Percentiles rank a stretch among this genome's conserved stretches.
Evolutionary conservation across 164 flowering plant genomes (phyloP).

Genomic region (Brasenia schreberi): DNA sequence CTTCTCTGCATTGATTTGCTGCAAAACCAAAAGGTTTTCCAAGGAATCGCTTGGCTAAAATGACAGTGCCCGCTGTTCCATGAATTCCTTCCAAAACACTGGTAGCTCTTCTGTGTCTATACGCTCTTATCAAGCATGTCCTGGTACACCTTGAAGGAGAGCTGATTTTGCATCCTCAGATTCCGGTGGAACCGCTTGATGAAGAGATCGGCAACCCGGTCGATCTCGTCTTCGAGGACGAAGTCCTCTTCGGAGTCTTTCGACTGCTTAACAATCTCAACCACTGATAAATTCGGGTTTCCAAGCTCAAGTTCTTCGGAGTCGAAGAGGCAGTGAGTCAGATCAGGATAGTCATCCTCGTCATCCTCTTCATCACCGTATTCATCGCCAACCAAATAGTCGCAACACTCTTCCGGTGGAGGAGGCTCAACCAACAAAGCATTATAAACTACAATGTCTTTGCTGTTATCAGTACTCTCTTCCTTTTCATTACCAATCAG

Average conservation of each 20-base stretch:
- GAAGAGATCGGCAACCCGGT: slow-evolving; percentile 65
- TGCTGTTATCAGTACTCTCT: neutral
- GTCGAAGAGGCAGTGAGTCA: slow-evolving; percentile 32
- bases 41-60: neutral
- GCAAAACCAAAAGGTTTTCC: neutral
- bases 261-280: slow-evolving; percentile 51
- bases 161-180: slow-evolving; percentile 58
- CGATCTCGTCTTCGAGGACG: slow-evolving; percentile 69
- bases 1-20: neutral
- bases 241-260: slow-evolving; percentile 38
- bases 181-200: slow-evolving; percentile 47
- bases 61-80: neutral
- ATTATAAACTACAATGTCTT: slow-evolving; percentile 20
- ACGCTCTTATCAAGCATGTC: slow-evolving; percentile 43
- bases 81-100: neutral
- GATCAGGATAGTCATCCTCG: slow-evolving; percentile 28
- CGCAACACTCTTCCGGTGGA: slow-evolving; percentile 5
- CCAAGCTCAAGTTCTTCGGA: slow-evolving; percentile 16
- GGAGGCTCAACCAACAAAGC: slow-evolving; percentile 1
- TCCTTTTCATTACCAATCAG: too few relatives aligned
- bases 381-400: neutral
- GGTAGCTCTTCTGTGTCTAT: slow-evolving; percentile 1
- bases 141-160: slow-evolving; percentile 56
- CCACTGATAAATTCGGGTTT: slow-evolving; percentile 31
- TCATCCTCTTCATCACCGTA: neutral